Conservation (phyloP, 1,284 basidiomycete species). For the Rhodotorula sp. region DNA sequence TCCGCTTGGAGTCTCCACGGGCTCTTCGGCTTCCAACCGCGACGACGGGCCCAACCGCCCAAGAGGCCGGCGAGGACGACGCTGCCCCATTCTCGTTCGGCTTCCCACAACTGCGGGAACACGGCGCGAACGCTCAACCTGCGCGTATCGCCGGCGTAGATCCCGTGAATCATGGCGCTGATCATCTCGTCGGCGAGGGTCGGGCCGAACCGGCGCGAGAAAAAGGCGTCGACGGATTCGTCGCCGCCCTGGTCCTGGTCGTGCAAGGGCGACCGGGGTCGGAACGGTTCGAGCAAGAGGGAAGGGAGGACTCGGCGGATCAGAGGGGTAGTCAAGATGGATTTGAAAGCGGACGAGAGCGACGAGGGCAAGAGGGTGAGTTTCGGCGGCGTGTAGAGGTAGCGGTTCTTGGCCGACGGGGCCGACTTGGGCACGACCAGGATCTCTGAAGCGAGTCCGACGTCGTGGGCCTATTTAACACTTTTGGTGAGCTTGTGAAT, state of each 20-base stretch:
- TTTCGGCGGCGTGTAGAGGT: constrained; percentile 64
- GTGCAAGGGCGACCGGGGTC: constrained; percentile 48
- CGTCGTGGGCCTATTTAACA: constrained; percentile 65
- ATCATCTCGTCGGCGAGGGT: constrained; percentile 71
- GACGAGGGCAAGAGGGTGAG: constrained; percentile 57
- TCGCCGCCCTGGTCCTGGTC: constrained; percentile 55
- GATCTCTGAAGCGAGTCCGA: constrained; percentile 62
- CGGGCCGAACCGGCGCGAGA: constrained; percentile 72
- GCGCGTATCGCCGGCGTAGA: constrained; percentile 84
- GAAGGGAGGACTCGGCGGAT: constrained; percentile 58
- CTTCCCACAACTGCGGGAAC: constrained; percentile 69
- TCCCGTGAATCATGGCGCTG: constrained; percentile 84
- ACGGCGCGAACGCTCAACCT: constrained; percentile 71
- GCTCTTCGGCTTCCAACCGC: constrained; percentile 25
- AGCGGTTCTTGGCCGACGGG: constrained; percentile 71
- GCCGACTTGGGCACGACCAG: constrained; percentile 65
- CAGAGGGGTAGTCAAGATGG: constrained; percentile 55
- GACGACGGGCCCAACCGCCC: constrained; percentile 40
- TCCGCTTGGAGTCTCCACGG: constrained; percentile 25
- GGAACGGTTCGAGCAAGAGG: constrained; percentile 62
- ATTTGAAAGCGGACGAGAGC: constrained; percentile 50
- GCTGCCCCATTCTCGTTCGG: constrained; percentile 65
- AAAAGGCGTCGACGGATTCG: constrained; percentile 78
- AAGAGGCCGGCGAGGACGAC: constrained; percentile 64
- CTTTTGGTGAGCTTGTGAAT: too few relatives aligned